A percentile compares a stretch with the other conserved stretches of the same genome.
These are phyloP conservation scores for Aspergillus glaucus DNA, from an alignment of 2,329 filamentous ascomycete genomes.

Conservation along the genomic window DNA sequence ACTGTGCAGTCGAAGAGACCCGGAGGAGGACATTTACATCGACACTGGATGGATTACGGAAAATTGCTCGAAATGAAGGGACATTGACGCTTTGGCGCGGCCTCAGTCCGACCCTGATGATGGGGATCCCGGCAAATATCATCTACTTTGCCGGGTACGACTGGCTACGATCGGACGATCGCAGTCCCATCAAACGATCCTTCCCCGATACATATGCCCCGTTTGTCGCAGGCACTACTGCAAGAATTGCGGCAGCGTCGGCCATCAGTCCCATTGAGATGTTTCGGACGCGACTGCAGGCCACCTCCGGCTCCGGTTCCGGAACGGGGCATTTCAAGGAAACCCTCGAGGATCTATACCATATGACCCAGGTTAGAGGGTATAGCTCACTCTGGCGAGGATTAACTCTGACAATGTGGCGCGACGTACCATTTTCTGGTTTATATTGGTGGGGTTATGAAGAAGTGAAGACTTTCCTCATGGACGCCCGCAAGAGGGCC, in stretches of 20 bases:
- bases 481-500: constrained; percentile 56
- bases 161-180: constrained; percentile 70
- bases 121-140: constrained; percentile 92
- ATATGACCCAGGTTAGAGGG: constrained; percentile 72
- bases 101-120: constrained; percentile 84
- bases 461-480: constrained; percentile 64
- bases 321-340: constrained; percentile 66
- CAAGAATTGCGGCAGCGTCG: constrained; percentile 72
- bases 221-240: constrained; percentile 69
- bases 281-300: constrained; percentile 87
- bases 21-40: constrained; percentile 80
- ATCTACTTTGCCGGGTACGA: constrained; percentile 99
- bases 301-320: constrained; percentile 47
- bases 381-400: constrained; percentile 85
- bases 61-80: constrained; percentile 93
- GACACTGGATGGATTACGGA: constrained; percentile 83
- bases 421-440: constrained; percentile 93
- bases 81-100: constrained; percentile 83
- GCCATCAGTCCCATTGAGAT: constrained; percentile 89
- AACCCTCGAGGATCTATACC: constrained; percentile 67
- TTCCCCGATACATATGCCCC: constrained; percentile 68
- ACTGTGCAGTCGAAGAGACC: constrained; percentile 82
- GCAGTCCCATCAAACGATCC: constrained; percentile 62
- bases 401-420: constrained; percentile 84
- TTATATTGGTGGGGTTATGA: constrained; percentile 99